Evolutionary conservation across 805 yeast species (phyloP), one percentile per base, ranked within the genome.

Genomic region (Saccharomyces paradoxus): DNA sequence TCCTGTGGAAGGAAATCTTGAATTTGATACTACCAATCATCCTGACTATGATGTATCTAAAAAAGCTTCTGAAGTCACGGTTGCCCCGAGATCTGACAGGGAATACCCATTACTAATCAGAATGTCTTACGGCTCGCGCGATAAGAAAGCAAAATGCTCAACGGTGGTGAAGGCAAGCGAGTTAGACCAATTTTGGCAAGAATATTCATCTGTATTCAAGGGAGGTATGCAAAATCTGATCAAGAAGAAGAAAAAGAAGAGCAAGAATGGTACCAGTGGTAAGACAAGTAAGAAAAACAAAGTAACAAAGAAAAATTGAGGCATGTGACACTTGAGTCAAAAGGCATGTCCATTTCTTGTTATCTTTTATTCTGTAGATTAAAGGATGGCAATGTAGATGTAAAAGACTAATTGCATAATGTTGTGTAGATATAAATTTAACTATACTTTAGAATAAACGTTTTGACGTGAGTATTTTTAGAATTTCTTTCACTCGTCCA

Each of bases 241-340:
- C 66, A 88, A 86, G 79, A 89, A 88, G 74, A 89, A 87, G 56
- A 89, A 88, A 76, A 80, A 78, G 73, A 83, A 81, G 74, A 76
- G 78, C 66, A 77, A 76, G 72, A 59, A 75, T 68, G 67, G 69
- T 47, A 46, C 53, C 17, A 14, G 22, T 10, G 17, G 41, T 14
- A 37, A 37, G 17, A 37, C 22, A 17, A 4, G 48, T 3, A 59
- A 50, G 37, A 47, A 54, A 27, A 58, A 55, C 47, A 59, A 61
- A 50, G 55, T 54, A 48, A 52, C 21, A 12, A 59, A 52, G 53
- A 59, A 56, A 50, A 52, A 49, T 51, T 46, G 29, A 48, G 21
- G 26, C 14, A n/a, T 30, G 22, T 22, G 14, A 24, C n/a, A 37
- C 17, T 32, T 49, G n/a, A 14, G 31, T 13, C 9, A 37, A 37